These are phyloP conservation scores for Quercus rubra DNA, from an alignment of 306 rosid species.

Conservation along the genomic window DNA sequence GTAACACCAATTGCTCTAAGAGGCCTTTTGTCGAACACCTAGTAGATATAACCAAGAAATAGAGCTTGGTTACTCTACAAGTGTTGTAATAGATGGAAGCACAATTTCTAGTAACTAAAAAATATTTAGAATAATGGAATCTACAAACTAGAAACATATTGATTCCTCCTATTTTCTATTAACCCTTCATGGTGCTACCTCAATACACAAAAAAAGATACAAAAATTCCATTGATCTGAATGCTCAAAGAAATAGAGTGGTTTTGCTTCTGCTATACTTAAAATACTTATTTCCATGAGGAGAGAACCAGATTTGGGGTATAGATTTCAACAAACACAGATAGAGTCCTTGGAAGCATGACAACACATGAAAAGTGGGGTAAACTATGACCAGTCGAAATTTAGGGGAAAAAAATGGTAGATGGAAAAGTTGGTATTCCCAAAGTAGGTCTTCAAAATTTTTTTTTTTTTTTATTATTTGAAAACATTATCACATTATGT, in stretches of 20 bases:
- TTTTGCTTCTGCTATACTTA: slow-evolving; percentile 38
- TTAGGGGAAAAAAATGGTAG: neutral
- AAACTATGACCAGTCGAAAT: slow-evolving; percentile 46
- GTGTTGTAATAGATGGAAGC: too few relatives aligned
- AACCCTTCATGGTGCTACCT: too few relatives aligned
- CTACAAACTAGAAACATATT: too few relatives aligned
- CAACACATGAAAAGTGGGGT: slow-evolving; percentile 38
- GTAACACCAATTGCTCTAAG: too few relatives aligned
- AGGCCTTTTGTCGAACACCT: too few relatives aligned
- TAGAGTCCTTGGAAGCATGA: slow-evolving; percentile 23
- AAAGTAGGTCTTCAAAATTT: slow-evolving; percentile 22
- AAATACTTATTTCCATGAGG: slow-evolving; percentile 37
- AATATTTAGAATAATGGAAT: too few relatives aligned
- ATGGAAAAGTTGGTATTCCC: slow-evolving; percentile 31
- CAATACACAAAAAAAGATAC: too few relatives aligned
- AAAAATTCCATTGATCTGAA: too few relatives aligned
- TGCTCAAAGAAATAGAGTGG: slow-evolving; percentile 4
- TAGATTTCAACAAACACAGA: slow-evolving; percentile 32
- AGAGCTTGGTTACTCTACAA: too few relatives aligned
- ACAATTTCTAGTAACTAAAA: too few relatives aligned
- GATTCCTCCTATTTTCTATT: too few relatives aligned
- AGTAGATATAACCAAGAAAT: too few relatives aligned
- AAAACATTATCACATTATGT: neutral
- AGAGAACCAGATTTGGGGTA: slow-evolving; percentile 50
- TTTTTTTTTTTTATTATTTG: neutral